Conservation (phyloP, 2,329 filamentous ascomycete genomes). For the Septoria petroselini region DNA sequence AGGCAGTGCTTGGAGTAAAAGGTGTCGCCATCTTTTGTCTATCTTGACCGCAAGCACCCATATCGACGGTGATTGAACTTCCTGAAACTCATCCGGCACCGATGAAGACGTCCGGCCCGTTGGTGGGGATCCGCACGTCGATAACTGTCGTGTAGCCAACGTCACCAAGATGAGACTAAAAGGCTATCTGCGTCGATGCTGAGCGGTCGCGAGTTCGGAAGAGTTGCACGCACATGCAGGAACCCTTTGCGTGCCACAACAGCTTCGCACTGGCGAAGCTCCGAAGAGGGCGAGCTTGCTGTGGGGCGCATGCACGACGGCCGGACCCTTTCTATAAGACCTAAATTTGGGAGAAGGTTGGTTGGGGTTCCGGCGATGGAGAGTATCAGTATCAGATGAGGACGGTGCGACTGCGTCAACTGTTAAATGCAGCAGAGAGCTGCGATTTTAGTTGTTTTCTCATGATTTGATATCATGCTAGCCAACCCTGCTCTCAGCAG, state of each 20-base stretch:
- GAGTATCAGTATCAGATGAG: not conserved
- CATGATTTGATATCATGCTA: conserved; percentile 23
- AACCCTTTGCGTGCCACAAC: conserved; percentile 1
- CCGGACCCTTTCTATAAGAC: conserved; percentile 1
- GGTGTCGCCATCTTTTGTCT: not conserved
- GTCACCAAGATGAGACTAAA: not conserved
- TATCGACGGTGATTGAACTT: conserved; percentile 2
- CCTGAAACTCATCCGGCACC: conserved; percentile 11
- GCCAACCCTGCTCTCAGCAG: conserved; percentile 20
- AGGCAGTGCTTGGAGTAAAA: not conserved
- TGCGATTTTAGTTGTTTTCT: conserved; percentile 1
- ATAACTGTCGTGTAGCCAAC: not conserved
- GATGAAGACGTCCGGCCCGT: conserved; percentile 4
- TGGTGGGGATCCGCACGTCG: conserved; percentile 15
- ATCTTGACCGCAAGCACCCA: not conserved
- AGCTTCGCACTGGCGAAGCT: conserved; percentile 11
- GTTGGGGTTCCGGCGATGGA: conserved; percentile 9
- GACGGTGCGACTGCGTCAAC: conserved; percentile 3
- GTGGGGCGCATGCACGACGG: conserved; percentile 1
- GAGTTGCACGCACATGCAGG: conserved; percentile 7
- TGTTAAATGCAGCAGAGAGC: not conserved
- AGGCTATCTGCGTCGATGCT: not conserved
- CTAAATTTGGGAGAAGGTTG: conserved; percentile 9
- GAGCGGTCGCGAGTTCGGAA: conserved; percentile 6
- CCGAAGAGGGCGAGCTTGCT: conserved; percentile 13